Conservation (phyloP, 2,329 filamentous ascomycete genomes). For the Pseudofabraea citricarpa region DNA sequence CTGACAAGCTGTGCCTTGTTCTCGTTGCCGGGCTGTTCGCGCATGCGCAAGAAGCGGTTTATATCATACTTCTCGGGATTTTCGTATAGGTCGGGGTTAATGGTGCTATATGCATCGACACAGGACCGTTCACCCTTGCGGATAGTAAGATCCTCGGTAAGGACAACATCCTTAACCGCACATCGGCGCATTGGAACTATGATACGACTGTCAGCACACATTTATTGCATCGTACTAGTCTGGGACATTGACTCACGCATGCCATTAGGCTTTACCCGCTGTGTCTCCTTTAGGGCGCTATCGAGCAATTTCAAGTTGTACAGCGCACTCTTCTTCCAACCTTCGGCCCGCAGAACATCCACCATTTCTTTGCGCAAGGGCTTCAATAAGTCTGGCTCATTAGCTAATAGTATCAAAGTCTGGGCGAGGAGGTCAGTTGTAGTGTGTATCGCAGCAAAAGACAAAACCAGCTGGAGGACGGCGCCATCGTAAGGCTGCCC, state of each 20-base stretch:
- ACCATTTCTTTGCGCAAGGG: neutral
- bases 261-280: neutral
- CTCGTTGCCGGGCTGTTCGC: conserved; percentile 5
- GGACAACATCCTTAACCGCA: no score
- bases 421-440: neutral
- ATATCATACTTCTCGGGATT: conserved; percentile 7
- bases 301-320: neutral
- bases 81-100: conserved; percentile 5
- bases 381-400: neutral
- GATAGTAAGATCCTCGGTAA: no score
- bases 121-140: no score
- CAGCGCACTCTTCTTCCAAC: neutral
- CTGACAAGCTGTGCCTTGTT: conserved; percentile 27
- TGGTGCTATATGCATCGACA: no score
- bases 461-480: neutral
- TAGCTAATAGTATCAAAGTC: neutral
- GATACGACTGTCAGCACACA: no score
- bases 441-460: neutral
- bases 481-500: neutral
- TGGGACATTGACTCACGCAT: no score
- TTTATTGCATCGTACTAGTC: no score
- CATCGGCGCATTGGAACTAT: no score
- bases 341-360: neutral
- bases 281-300: neutral
- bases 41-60: conserved; percentile 7